phyloP scores from a whole-genome alignment of 2,329 filamentous ascomycete genomes.

The Sclerotinia glacialis region DNA sequence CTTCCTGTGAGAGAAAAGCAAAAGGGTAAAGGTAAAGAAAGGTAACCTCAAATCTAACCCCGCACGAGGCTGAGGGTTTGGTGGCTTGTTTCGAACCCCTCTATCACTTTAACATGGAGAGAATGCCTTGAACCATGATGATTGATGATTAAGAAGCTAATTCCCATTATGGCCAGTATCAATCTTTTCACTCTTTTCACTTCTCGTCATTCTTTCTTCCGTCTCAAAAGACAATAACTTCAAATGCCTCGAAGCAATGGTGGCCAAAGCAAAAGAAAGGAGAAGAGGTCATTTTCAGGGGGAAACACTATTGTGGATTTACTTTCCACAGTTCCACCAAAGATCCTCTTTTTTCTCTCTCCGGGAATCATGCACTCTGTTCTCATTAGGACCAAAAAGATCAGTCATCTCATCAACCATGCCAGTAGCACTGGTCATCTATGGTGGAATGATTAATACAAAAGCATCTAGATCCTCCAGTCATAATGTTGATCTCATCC shows the following conservation, averaged over 20 bases:
- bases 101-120: not conserved
- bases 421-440: not conserved
- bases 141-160: not conserved
- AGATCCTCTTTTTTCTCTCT: constrained; percentile 10
- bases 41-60: not conserved
- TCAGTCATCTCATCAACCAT: not conserved
- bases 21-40: not conserved
- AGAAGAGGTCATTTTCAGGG: not conserved
- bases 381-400: not conserved
- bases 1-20: not conserved
- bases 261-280: constrained; percentile 6
- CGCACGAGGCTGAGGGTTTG: constrained; percentile 8
- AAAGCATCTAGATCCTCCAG: not conserved
- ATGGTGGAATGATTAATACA: constrained; percentile 1
- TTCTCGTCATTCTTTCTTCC: not conserved
- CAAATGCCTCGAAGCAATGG: not conserved
- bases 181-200: not conserved
- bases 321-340: constrained; percentile 10
- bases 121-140: not conserved
- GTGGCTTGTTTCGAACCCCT: not conserved
- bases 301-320: constrained; percentile 7
- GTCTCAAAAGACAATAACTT: not conserved
- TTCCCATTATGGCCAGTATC: not conserved
- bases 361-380: not conserved
- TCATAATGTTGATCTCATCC: not conserved